phyloP scores from a whole-genome alignment of 768 basidiomycete genomes.

The Clitopilus passeckerianus region DNA sequence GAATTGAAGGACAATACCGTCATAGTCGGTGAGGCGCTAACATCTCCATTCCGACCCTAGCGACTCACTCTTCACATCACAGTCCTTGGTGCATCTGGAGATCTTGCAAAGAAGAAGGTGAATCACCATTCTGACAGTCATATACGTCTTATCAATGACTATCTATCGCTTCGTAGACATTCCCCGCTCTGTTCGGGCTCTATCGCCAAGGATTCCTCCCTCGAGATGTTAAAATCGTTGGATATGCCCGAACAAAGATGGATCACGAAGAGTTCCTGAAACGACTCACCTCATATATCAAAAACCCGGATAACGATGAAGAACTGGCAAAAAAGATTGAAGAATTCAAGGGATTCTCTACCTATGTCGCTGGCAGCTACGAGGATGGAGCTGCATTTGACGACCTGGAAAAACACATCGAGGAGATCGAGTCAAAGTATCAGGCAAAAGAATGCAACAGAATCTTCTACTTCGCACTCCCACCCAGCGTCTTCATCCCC shows the following conservation, averaged over 20 bases:
- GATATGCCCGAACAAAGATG: constrained; percentile 98
- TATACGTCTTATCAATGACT: constrained; percentile 2
- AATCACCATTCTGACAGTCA: constrained; percentile 3
- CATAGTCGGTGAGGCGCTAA: constrained; percentile 64
- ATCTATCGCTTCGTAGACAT: constrained; percentile 56
- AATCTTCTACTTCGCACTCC: constrained; percentile 95
- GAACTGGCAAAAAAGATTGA: constrained; percentile 59
- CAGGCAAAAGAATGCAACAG: constrained; percentile 65
- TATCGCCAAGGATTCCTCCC: constrained; percentile 80
- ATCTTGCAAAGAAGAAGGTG: constrained; percentile 98
- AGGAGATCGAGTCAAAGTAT: constrained; percentile 73
- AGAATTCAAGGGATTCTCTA: constrained; percentile 76
- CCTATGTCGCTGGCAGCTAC: constrained; percentile 86
- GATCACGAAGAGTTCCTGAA: constrained; percentile 78
- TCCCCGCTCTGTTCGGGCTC: constrained; percentile 91
- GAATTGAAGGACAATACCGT: constrained; percentile 83
- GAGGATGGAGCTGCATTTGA: constrained; percentile 80
- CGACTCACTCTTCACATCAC: constrained; percentile 10
- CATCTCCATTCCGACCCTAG: constrained; percentile 5
- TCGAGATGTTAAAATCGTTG: constrained; percentile 81
- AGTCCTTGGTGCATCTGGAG: constrained; percentile 96
- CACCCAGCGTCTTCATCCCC: constrained; percentile 92
- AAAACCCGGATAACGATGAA: constrained; percentile 61
- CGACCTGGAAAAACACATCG: constrained; percentile 69
- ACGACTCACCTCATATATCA: constrained; percentile 82